Evolutionary conservation across 805 yeast genomes (phyloP).

Genomic region (Pichia exigua): DNA sequence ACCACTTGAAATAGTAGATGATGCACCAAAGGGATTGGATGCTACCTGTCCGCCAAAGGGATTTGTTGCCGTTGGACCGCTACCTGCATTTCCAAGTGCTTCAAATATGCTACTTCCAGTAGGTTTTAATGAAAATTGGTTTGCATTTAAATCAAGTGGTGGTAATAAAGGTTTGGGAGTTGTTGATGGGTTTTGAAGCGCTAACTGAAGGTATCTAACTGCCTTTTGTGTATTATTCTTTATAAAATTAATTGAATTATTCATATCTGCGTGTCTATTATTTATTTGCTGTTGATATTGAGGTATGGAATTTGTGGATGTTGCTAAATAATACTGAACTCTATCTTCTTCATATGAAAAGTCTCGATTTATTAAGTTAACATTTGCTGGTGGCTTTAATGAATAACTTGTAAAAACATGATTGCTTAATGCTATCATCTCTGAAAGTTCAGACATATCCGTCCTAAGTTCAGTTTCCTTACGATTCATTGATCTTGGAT

Average conservation of each 20-base stretch:
- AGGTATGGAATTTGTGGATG: conserved; percentile 27
- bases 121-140: no score
- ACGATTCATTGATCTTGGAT: background rate
- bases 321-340: conserved; percentile 38
- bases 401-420: conserved; percentile 38
- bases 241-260: conserved; percentile 32
- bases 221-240: conserved; percentile 38
- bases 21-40: conserved; percentile 20
- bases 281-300: conserved; percentile 34
- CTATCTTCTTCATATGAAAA: conserved; percentile 47
- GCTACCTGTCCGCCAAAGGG: conserved; percentile 11
- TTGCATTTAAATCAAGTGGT: conserved; percentile 1
- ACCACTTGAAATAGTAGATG: background rate
- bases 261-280: conserved; percentile 41
- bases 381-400: conserved; percentile 38
- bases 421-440: conserved; percentile 19
- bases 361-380: conserved; percentile 44
- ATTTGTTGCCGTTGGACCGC: background rate
- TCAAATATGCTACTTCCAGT: conserved; percentile 4
- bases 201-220: conserved; percentile 48
- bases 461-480: conserved; percentile 17
- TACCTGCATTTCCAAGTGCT: conserved; percentile 3
- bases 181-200: conserved; percentile 26
- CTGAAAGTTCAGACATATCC: conserved; percentile 18
- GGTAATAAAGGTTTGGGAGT: conserved; percentile 26